These are phyloP conservation scores for Thuidium tamariscinum DNA, from an alignment of 225 moss, liverwort and hornwort genomes.

Conservation along the genomic window DNA sequence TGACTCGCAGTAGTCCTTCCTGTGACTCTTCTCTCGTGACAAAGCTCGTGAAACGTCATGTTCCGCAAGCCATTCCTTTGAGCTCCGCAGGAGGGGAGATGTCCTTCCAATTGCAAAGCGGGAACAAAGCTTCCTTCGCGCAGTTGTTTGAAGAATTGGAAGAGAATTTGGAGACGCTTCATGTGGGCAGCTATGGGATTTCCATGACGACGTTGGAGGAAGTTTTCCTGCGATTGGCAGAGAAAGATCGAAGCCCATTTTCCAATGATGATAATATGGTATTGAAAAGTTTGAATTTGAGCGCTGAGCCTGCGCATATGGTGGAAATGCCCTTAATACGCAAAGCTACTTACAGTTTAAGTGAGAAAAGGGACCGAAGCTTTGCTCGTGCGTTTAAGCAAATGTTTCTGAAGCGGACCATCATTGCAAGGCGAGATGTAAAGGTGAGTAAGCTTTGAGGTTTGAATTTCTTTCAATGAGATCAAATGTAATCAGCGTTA, in stretches of 20 bases:
- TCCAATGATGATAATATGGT: neutral
- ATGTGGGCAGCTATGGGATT: constrained; percentile 70
- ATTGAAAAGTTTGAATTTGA: neutral
- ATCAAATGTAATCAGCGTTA: neutral
- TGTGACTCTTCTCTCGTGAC: constrained; percentile 32
- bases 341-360: neutral
- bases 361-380: constrained; percentile 36
- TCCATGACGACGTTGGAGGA: constrained; percentile 95
- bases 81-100: constrained; percentile 83
- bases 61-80: constrained; percentile 57
- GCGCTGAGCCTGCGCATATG: neutral
- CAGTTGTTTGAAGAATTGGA: constrained; percentile 58
- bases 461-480: neutral
- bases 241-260: constrained; percentile 11
- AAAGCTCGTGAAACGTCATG: constrained; percentile 41
- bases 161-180: constrained; percentile 35
- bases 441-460: constrained; percentile 32
- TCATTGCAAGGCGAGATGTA: constrained; percentile 76
- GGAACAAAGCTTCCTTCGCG: constrained; percentile 45
- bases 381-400: constrained; percentile 55
- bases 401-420: constrained; percentile 65
- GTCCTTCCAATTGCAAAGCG: constrained; percentile 64
- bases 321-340: neutral
- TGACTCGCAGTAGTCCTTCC: constrained; percentile 49
- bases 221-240: constrained; percentile 72